Evolutionary conservation across 2,329 filamentous ascomycete genomes (phyloP), one percentile per base, ranked within the genome.

Genomic region (Thelonectria olida): DNA sequence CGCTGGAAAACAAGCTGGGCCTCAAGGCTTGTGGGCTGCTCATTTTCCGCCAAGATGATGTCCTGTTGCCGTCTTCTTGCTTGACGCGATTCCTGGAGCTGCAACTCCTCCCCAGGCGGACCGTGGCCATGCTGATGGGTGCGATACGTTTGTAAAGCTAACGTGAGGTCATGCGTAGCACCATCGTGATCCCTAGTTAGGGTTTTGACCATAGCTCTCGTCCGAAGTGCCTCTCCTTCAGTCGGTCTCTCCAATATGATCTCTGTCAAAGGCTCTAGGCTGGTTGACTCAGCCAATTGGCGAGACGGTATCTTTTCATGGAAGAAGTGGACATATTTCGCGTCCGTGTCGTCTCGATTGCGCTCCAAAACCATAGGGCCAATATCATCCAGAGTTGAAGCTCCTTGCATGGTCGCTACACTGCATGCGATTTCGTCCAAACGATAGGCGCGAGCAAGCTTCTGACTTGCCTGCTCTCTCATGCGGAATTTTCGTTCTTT

Each of bases 321-420:
- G 76, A 96, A 96, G 79, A 95, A 96, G 74, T 96, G 91, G n/a
- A 96, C 92, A 73, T 96, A 96, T 75, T 90, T 91, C 25, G 92
- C 92, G 71, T 96, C 91, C 42, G 82, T 77, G 71, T 93, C 88
- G 51, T 83, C 75, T n/a, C 87, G 82, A 62, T 86, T 89, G 62
- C 91, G 84, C 74, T 91, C 88, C 63, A 96, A 78, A 28, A 96
- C 92, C 63, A 90, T 81, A 6, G 85, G 83, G 2, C 90, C 92
- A 3, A 96, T 90, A 60, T 92, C 90, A 69, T 96, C 91, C 12
- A 96, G 80, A 0, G 90, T 88, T 17, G 90, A 91, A 1, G 91
- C 88, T 56, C 89, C 88, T 78, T 95, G 91, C 92, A 95, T 96
- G 0, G 89, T 92, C 31, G 90, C 91, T 42, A 95, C 90, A 71